Conservation (phyloP, 140 eudicot species). For the Artemisia princeps region DNA sequence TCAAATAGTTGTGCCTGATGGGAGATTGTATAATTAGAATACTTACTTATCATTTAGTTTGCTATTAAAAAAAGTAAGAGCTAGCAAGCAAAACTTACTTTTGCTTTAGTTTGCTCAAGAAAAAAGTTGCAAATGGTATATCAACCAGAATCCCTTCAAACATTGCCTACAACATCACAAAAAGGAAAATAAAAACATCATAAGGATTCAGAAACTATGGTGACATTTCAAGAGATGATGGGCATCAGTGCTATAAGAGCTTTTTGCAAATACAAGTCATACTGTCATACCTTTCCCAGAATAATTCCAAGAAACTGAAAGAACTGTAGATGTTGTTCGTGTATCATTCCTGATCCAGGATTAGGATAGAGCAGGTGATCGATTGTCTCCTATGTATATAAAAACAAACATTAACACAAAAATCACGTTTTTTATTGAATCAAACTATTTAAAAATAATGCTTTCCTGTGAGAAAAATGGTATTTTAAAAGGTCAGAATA, state of each 20-base stretch:
- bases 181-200: background rate
- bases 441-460: background rate
- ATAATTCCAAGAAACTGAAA: slow-evolving; percentile 87
- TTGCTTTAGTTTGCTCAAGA: slow-evolving; percentile 90
- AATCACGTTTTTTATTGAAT: background rate
- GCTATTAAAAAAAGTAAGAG: background rate
- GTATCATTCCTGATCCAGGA: slow-evolving; percentile 91
- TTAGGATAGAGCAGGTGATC: slow-evolving; percentile 96
- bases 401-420: slow-evolving; percentile 1
- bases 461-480: background rate
- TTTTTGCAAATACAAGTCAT: background rate
- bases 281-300: slow-evolving; percentile 88
- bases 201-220: background rate
- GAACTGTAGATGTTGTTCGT: slow-evolving; percentile 86
- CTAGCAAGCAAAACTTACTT: slow-evolving; percentile 49
- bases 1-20: slow-evolving; percentile 81
- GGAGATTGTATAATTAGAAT: slow-evolving; percentile 15
- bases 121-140: slow-evolving; percentile 94
- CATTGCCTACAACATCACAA: slow-evolving; percentile 64
- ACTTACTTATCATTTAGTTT: background rate
- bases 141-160: slow-evolving; percentile 97
- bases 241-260: background rate
- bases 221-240: background rate
- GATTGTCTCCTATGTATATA: slow-evolving; percentile 60
- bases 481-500: background rate